Percentiles rank a stretch among this genome's conserved stretches.
Conservation (phyloP, 176 grass and related monocot species). For the Elaeis guineensis region DNA sequence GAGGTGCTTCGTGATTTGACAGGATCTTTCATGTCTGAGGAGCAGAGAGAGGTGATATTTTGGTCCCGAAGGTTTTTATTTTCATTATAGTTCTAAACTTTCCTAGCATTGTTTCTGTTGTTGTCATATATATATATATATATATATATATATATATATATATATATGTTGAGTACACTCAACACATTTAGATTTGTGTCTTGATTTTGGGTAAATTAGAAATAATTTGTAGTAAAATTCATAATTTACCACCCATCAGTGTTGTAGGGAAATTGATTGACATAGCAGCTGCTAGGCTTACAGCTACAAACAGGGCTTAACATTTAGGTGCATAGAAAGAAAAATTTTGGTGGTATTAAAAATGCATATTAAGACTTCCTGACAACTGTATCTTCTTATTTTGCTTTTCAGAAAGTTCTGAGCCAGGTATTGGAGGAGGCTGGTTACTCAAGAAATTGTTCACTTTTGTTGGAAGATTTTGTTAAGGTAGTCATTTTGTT, state of each 20-base stretch:
- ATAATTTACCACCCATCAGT: no score
- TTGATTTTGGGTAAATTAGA: no score
- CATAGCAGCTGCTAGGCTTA: no score
- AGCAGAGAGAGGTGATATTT: constrained; percentile 50
- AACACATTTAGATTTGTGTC: no score
- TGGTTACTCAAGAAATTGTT: constrained; percentile 49
- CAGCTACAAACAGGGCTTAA: no score
- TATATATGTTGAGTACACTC: neutral
- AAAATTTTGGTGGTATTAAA: neutral
- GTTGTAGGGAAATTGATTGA: no score
- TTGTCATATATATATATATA: neutral
- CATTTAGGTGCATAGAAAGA: no score
- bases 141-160: neutral
- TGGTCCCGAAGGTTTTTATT: neutral
- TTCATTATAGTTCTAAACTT: neutral
- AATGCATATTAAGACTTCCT: neutral
- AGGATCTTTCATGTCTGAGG: constrained; percentile 61
- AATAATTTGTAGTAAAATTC: no score
- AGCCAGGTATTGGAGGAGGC: constrained; percentile 65
- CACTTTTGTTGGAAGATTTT: constrained; percentile 63
- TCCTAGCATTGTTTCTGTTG: neutral
- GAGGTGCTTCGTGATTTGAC: constrained; percentile 45
- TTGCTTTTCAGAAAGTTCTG: constrained; percentile 45
- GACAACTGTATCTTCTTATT: neutral
- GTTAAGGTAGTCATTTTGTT: constrained; percentile 36